phyloP scores from a whole-genome alignment of 192 early-diverging fungal species.

The Chytriomyces sp. region DNA sequence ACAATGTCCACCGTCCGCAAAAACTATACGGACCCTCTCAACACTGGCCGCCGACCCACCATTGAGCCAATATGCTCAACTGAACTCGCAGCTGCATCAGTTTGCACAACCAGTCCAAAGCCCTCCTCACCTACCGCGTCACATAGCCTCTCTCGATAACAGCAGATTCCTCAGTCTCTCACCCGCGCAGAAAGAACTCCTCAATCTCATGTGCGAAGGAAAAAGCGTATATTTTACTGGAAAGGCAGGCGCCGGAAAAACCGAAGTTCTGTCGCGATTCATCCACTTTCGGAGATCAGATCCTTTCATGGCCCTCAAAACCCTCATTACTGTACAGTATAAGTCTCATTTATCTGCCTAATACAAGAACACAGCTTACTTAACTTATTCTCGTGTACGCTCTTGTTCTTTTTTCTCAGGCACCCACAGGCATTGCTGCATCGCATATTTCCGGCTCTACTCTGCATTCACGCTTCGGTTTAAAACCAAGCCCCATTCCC shows the following conservation, averaged over 20 bases:
- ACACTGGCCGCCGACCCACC: no score
- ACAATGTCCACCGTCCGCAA: no score
- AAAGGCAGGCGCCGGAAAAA: constrained; percentile 58
- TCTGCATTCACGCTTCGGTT: constrained; percentile 44
- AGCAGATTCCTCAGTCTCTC: no score
- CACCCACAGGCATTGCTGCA: constrained; percentile 56
- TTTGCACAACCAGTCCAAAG: no score
- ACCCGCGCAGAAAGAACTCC: not conserved
- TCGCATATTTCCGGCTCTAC: constrained; percentile 50
- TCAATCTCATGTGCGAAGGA: constrained; percentile 37
- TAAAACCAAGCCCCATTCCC: constrained; percentile 12
- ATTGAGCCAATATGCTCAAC: no score
- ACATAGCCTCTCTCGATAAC: no score
- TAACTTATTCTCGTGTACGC: not conserved
- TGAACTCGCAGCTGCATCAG: no score
- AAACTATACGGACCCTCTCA: no score
- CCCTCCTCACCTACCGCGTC: no score
- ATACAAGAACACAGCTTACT: not conserved
- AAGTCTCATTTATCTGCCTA: not conserved
- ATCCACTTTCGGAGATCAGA: constrained; percentile 13
- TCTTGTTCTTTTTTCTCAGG: constrained; percentile 34
- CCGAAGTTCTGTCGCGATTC: constrained; percentile 45
- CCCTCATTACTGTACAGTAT: constrained; percentile 47
- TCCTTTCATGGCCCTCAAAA: constrained; percentile 2
- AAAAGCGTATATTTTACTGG: constrained; percentile 55